These are phyloP conservation scores for Flaveria brownii DNA, from an alignment of 129 eudicot genomes.

Conservation along the genomic window DNA sequence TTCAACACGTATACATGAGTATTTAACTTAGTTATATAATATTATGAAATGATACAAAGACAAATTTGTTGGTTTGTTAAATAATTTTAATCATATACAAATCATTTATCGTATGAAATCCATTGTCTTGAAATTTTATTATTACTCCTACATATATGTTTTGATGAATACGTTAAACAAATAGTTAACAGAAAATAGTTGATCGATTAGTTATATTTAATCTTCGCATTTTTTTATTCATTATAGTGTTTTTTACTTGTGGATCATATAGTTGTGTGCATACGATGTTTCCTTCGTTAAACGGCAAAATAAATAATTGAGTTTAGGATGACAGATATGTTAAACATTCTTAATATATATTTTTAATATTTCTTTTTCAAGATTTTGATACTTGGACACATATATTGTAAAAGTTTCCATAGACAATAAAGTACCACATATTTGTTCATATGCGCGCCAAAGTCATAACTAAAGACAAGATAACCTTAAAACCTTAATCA, in stretches of 20 bases:
- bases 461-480: constrained; percentile 16
- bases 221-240: not conserved
- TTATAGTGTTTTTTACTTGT: not conserved
- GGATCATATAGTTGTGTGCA: constrained; percentile 9
- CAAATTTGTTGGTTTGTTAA: no score
- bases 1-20: no score
- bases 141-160: no score
- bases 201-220: not conserved
- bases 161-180: no score
- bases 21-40: no score
- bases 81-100: no score
- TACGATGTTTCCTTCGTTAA: not conserved
- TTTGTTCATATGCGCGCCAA: constrained; percentile 17
- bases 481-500: constrained; percentile 11
- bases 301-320: not conserved
- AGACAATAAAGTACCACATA: not conserved
- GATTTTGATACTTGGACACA: constrained; percentile 10
- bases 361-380: not conserved
- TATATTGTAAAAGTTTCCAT: not conserved
- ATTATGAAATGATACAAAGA: no score
- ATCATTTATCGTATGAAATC: no score
- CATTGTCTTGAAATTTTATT: no score
- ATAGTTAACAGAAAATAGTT: no score
- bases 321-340: not conserved
- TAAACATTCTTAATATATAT: not conserved